Evolutionary conservation across 202 grass and related monocot genomes (phyloP), one percentile per base, ranked within the genome.

Genomic region (Panicum virgatum): DNA sequence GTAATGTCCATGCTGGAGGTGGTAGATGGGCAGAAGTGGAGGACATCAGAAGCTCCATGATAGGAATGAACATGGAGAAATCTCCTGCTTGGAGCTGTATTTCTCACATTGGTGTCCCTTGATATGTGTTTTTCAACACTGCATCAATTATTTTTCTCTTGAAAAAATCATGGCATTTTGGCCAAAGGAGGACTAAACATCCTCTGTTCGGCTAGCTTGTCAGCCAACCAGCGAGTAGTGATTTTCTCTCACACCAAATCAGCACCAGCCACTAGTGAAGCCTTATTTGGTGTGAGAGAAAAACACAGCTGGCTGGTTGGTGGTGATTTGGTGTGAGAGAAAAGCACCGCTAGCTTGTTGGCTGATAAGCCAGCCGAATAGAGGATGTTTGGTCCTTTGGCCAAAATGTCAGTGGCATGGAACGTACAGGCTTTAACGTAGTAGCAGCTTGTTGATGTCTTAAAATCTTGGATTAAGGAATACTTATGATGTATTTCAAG

Each of bases 61-160:
- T 27, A 47, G 66, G 36, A 26, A 84, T 48, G 54, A 56, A 73
- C 23, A 42, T 82, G 25, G 37, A 42, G 45, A 91, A 82, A 44
- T 78, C 40, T 27, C 89, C 72, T 56, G 81, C 76, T 36, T 88
- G 89, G 85, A 87, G 82, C 22, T 63, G 60, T n/a, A 19, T 91
- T 54, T 14, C 74, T 72, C 66, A 79, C 20, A 58, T 72, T 13
- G 58, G 69, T 37, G 14, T n/a, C 15, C 18, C 50, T 52, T 80
- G 45, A 51, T 47, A 61, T 62, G 43, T 74, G 50, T 29, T 76
- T 77, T 56, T 37, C 60, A 74, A 6, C 60, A 39, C 42, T 46
- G 5, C 40, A 19, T 63, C 19, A 18, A n/a, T 56, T 40, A 15
- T 23, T 36, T 67, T 62, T 32, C 37, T 32, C 12, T 23, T 14